Evolutionary conservation across 192 early-diverging fungal genomes (phyloP).

Genomic region (Podila horticola): DNA sequence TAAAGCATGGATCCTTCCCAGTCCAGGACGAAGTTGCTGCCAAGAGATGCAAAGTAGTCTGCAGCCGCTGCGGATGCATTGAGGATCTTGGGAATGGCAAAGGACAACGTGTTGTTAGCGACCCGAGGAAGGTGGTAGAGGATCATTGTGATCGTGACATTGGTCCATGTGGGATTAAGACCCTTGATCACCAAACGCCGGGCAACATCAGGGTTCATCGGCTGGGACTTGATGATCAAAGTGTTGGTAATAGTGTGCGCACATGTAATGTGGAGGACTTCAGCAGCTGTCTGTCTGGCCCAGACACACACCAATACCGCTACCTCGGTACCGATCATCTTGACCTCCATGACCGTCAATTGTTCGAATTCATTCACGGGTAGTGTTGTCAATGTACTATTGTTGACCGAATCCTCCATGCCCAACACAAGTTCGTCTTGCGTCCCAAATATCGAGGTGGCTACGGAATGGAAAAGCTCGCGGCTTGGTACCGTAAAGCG

Average conservation of each 20-base stretch:
- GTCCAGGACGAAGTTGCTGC: slow-evolving; percentile 10
- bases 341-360: background rate
- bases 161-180: background rate
- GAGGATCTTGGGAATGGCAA: background rate
- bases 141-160: background rate
- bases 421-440: slow-evolving; percentile 10
- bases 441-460: background rate
- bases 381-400: background rate
- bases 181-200: background rate
- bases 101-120: background rate
- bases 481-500: background rate
- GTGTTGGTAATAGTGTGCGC: background rate
- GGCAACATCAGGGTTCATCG: background rate
- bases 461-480: background rate
- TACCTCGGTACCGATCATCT: background rate
- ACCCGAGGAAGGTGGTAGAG: background rate
- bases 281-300: background rate
- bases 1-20: slow-evolving; percentile 1
- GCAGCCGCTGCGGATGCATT: background rate
- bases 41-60: slow-evolving; percentile 1
- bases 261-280: background rate
- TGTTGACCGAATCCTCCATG: slow-evolving; percentile 14
- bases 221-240: background rate
- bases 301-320: background rate
- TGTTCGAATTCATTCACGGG: background rate